These are phyloP conservation scores for Nakazawaea peltata DNA, from an alignment of 805 yeast genomes.

Conservation along the genomic window DNA sequence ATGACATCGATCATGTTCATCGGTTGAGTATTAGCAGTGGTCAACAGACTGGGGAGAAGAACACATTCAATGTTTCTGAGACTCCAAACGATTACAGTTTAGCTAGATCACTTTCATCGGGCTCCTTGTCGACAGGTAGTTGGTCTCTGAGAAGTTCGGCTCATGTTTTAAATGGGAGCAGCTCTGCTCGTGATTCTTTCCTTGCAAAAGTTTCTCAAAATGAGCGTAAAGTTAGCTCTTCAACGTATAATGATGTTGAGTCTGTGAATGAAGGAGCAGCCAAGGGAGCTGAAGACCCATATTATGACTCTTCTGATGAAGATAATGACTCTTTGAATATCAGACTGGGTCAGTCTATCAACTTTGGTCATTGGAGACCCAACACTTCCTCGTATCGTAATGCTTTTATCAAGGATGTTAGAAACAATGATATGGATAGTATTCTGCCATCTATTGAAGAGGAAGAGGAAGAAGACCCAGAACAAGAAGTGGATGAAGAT, in stretches of 20 bases:
- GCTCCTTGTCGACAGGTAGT: constrained; percentile 24
- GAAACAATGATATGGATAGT: constrained; percentile 25
- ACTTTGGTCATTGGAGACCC: constrained; percentile 53
- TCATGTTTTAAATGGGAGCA: constrained; percentile 1
- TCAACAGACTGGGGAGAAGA: neutral
- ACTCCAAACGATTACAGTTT: constrained; percentile 8
- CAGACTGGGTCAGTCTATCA: constrained; percentile 21
- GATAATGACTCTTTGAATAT: constrained; percentile 11
- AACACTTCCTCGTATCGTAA: constrained; percentile 43
- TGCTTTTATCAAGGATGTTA: constrained; percentile 36
- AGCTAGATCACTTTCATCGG: constrained; percentile 14
- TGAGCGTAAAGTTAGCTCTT: neutral
- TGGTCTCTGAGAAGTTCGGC: constrained; percentile 18
- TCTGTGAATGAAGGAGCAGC: neutral
- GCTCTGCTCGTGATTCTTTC: constrained; percentile 7
- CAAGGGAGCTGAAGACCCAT: neutral
- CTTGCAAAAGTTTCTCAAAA: constrained; percentile 1
- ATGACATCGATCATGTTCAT: constrained; percentile 3
- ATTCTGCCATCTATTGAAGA: constrained; percentile 14
- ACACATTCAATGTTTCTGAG: neutral
- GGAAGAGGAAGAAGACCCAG: constrained; percentile 13
- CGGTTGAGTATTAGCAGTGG: too few relatives aligned
- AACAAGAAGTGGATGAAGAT: constrained; percentile 14
- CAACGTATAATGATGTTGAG: neutral
- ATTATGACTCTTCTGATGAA: constrained; percentile 16